Evolutionary conservation across 768 basidiomycete genomes (phyloP), one percentile per base, ranked within the genome.

Genomic region (Tulasnella sp.): DNA sequence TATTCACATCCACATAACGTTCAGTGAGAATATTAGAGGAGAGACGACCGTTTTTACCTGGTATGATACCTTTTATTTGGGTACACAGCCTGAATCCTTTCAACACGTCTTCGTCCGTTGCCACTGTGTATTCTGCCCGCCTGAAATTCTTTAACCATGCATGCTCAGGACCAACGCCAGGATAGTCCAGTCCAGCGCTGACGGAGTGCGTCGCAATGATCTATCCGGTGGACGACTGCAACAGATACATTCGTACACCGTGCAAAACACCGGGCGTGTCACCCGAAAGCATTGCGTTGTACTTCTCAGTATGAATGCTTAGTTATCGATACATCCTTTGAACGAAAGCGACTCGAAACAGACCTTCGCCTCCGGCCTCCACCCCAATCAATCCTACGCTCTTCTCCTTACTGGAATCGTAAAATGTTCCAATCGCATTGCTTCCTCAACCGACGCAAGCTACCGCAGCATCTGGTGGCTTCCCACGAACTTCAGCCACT

Each of bases 371-470:
- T 61, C 93, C 96, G 43, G 96, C 96, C 70, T 99, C 96, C 9
- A 99, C 95, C 63, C 96, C 96, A 30, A 98, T 74, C 30, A 99
- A 74, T 34, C 86, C 79, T 23, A 98, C 94, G 47, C 70, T 76
- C 71, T 88, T 85, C 69, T 98, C 91, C 8, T 77, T 75, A 70
- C 98, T 94, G 73, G 98, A 99, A 66, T 97, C 89, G 71, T 89
- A 90, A 80, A 99, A 99, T 9, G 94, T 85, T 27, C 94, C 96
- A 64, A 99, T 99, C 15, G 96, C 92, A 70, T 99, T 98, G 70
- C 86, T 89, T 10, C 96, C 96, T 50, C 96, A 95, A 26, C 96
- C 96, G 44, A 98, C 96, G 70, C 96, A 99, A 24, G 96, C 96
- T 4, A 98, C 86, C 45, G 98, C 82, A 3, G 81, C 88, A 65